Conservation (phyloP, 2,329 filamentous ascomycete species). For the Aureobasidium sp. region DNA sequence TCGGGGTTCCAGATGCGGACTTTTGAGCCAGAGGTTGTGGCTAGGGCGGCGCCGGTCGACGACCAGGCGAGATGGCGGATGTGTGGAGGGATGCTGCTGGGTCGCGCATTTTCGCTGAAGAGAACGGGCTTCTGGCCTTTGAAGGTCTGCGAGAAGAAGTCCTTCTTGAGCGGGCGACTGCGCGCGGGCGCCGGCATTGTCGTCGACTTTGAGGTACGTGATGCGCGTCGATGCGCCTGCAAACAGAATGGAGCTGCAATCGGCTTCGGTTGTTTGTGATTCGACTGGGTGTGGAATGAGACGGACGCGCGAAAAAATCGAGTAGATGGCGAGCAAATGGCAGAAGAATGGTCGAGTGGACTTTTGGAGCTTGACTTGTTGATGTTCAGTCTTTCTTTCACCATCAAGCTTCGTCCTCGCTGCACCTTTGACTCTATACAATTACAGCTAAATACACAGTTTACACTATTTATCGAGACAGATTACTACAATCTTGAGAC, state of each 20-base stretch:
- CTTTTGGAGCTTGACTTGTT: not conserved
- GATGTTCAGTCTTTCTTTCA: not conserved
- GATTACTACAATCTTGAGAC: constrained; percentile 19
- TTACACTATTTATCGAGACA: not conserved
- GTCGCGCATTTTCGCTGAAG: constrained; percentile 44
- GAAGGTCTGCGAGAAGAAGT: constrained; percentile 61
- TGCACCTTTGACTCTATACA: not conserved
- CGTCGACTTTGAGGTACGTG: not conserved
- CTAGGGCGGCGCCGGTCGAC: constrained; percentile 71
- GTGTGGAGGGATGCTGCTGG: constrained; percentile 23
- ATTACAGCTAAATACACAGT: not conserved
- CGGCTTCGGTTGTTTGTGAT: not conserved
- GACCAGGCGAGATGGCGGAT: constrained; percentile 64
- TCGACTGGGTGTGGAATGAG: not conserved
- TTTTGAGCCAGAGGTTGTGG: constrained; percentile 65
- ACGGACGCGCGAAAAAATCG: not conserved
- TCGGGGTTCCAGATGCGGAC: constrained; percentile 78
- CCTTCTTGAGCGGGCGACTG: constrained; percentile 56
- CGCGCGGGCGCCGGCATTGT: constrained; percentile 33
- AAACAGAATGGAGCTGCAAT: not conserved
- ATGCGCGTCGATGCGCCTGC: constrained; percentile 1
- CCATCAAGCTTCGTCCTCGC: not conserved
- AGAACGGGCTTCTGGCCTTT: constrained; percentile 59
- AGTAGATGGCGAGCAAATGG: not conserved
- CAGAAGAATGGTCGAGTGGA: not conserved